Conservation (phyloP, 176 grass and related monocot genomes). For the Chrysopogon serrulatus region DNA sequence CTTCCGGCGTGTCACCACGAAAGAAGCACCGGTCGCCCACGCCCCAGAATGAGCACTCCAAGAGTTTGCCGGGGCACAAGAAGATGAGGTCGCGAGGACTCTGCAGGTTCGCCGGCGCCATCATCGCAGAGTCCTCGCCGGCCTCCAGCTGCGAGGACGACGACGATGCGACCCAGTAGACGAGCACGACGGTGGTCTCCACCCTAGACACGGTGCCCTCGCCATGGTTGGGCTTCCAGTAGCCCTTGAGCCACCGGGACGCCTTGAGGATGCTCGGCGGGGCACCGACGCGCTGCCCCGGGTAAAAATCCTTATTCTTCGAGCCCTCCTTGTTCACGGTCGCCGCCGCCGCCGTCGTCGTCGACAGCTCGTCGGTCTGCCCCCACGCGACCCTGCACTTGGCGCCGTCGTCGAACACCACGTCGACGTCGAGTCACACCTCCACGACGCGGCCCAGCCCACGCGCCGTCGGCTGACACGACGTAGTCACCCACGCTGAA, state of each 20-base stretch:
- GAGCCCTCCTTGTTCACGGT: rapidly evolving
- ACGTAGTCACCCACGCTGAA: no score
- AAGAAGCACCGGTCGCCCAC: neutral
- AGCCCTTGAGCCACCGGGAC: neutral
- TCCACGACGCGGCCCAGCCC: neutral
- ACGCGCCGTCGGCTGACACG: no score
- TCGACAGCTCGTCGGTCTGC: neutral
- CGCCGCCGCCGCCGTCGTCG: no score
- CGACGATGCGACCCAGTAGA: neutral
- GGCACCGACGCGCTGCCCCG: neutral
- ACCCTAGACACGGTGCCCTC: neutral
- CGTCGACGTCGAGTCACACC: neutral
- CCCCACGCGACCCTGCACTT: neutral
- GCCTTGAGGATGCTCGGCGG: neutral
- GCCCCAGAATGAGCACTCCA: neutral
- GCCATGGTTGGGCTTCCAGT: neutral
- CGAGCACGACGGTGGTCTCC: neutral
- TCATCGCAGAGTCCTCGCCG: no score
- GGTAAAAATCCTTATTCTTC: neutral
- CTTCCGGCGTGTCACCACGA: no score
- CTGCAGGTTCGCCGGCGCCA: neutral
- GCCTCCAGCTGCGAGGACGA: neutral
- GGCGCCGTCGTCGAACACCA: neutral
- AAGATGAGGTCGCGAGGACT: neutral
- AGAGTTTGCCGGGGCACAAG: neutral